Percentiles rank a stretch among this genome's conserved stretches.
Evolutionary conservation across 1,139 yeast species (phyloP).

Genomic region (Spathaspora sp.): DNA sequence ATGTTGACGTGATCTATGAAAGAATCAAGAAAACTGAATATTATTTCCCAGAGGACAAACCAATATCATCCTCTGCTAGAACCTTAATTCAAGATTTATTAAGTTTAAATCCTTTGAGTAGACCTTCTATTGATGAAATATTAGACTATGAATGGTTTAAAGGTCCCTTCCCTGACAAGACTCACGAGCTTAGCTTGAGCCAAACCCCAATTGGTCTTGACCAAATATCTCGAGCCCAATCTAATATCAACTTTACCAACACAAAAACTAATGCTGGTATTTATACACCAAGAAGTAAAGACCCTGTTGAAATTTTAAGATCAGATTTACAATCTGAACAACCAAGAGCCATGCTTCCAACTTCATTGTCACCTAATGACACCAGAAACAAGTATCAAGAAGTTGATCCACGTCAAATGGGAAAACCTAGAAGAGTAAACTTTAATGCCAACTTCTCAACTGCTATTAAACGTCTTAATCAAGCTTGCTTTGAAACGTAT

Average conservation of each 20-base stretch:
- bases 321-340: constrained; percentile 71
- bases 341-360: constrained; percentile 74
- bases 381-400: constrained; percentile 87
- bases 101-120: constrained; percentile 71
- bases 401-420: constrained; percentile 46
- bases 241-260: constrained; percentile 66
- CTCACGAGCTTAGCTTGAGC: constrained; percentile 61
- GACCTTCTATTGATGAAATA: constrained; percentile 81
- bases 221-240: constrained; percentile 56
- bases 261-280: constrained; percentile 68
- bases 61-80: constrained; percentile 71
- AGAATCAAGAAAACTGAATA: constrained; percentile 85
- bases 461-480: constrained; percentile 40
- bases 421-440: constrained; percentile 40
- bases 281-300: constrained; percentile 51
- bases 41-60: constrained; percentile 72
- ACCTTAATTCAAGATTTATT: constrained; percentile 70
- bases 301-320: constrained; percentile 68
- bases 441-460: constrained; percentile 43
- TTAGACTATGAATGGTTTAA: constrained; percentile 82
- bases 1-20: constrained; percentile 89
- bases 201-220: constrained; percentile 60
- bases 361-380: constrained; percentile 88
- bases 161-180: constrained; percentile 78
- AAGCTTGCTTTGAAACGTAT: constrained; percentile 40